These are phyloP conservation scores for Solanum arcanum DNA, from an alignment of 257 asterid species.

Conservation along the genomic window DNA sequence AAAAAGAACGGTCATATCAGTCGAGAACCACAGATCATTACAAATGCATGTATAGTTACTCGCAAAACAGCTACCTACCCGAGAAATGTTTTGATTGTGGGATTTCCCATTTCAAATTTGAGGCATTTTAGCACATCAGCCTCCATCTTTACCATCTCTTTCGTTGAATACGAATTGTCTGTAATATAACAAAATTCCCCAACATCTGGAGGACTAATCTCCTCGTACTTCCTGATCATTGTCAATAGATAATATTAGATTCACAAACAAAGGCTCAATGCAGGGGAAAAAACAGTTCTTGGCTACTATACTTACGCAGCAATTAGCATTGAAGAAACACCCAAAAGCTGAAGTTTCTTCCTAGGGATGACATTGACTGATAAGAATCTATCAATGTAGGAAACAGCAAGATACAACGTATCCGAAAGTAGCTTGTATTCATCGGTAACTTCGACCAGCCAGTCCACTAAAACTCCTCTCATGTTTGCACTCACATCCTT, in stretches of 20 bases:
- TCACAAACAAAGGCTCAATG: neutral
- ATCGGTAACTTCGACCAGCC: slow-evolving; percentile 89
- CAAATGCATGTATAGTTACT: neutral
- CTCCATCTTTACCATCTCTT: slow-evolving; percentile 78
- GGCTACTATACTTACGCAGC: slow-evolving; percentile 63
- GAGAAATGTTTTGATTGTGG: slow-evolving; percentile 67
- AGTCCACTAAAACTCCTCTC: slow-evolving; percentile 83
- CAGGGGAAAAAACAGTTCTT: neutral
- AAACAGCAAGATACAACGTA: slow-evolving; percentile 53
- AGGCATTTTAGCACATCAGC: slow-evolving; percentile 63
- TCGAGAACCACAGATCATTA: neutral
- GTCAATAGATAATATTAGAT: neutral
- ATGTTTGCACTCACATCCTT: slow-evolving; percentile 64
- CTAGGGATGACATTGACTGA: slow-evolving; percentile 37
- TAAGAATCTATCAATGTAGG: slow-evolving; percentile 63
- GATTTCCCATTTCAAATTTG: slow-evolving; percentile 76
- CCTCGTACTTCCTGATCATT: slow-evolving; percentile 68
- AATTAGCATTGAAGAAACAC: slow-evolving; percentile 91
- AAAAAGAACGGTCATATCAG: neutral
- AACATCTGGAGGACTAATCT: slow-evolving; percentile 66
- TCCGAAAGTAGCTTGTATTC: slow-evolving; percentile 79
- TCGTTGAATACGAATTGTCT: slow-evolving; percentile 45
- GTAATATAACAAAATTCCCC: slow-evolving; percentile 73
- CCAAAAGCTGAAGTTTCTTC: slow-evolving; percentile 80
- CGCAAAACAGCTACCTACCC: neutral